Percentiles rank a stretch among this genome's conserved stretches.
These are phyloP conservation scores for Cladosporium sp. DNA, from an alignment of 2,329 filamentous ascomycete genomes.

Conservation along the genomic window DNA sequence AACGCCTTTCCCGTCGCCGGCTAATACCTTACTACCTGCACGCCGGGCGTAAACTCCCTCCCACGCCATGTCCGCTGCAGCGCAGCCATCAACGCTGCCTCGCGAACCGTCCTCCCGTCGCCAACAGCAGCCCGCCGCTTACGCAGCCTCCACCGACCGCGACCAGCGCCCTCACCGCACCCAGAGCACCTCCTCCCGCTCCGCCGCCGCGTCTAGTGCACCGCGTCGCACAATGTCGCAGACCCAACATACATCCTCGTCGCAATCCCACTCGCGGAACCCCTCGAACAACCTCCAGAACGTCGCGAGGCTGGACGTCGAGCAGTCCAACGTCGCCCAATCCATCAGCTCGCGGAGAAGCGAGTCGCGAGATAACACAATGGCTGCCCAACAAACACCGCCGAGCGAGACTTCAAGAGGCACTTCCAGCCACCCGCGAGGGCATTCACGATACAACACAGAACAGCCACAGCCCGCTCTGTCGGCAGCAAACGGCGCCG, in stretches of 20 bases:
- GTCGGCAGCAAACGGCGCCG: slow-evolving; percentile 28
- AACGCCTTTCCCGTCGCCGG: not conserved
- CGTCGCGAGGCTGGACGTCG: slow-evolving; percentile 69
- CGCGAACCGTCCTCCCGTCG: slow-evolving; percentile 53
- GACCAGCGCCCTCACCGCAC: slow-evolving; percentile 44
- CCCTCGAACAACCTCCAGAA: slow-evolving; percentile 52
- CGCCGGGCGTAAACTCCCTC: slow-evolving; percentile 27
- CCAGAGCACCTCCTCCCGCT: slow-evolving; percentile 35
- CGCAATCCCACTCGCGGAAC: slow-evolving; percentile 37
- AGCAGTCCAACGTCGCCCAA: slow-evolving; percentile 66
- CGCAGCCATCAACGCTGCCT: slow-evolving; percentile 48
- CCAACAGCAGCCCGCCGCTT: slow-evolving; percentile 45
- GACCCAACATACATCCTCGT: slow-evolving; percentile 22
- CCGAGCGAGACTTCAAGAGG: slow-evolving; percentile 55
- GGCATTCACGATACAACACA: slow-evolving; percentile 45
- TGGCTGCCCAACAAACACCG: slow-evolving; percentile 40
- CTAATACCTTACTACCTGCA: slow-evolving; percentile 30
- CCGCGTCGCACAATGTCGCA: slow-evolving; percentile 41
- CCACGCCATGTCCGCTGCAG: slow-evolving; percentile 44
- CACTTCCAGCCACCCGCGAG: slow-evolving; percentile 40
- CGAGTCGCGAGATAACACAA: slow-evolving; percentile 61
- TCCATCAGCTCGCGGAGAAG: slow-evolving; percentile 56
- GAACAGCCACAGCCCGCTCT: slow-evolving; percentile 38
- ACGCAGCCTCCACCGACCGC: slow-evolving; percentile 50
- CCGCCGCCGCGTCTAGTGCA: slow-evolving; percentile 33